phyloP scores from a whole-genome alignment of 805 yeast species.

The Vanderwaltozyma polyspora region DNA sequence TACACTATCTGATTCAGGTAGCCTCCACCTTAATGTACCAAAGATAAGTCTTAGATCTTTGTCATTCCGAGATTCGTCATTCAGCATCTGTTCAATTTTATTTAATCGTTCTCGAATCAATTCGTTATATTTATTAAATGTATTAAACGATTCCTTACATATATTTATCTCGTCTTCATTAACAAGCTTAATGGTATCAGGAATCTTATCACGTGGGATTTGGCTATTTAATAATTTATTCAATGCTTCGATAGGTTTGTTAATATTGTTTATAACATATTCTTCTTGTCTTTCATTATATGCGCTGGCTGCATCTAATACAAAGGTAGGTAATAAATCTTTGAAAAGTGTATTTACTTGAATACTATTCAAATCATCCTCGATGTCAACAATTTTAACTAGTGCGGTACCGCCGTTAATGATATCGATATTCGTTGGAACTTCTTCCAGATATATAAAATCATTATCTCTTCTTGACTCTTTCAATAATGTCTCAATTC shows the following conservation, averaged over 20 bases:
- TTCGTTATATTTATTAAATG: slow-evolving; percentile 35
- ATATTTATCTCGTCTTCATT: slow-evolving; percentile 49
- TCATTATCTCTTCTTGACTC: slow-evolving; percentile 72
- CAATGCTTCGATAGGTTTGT: slow-evolving; percentile 39
- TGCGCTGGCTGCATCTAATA: slow-evolving; percentile 56
- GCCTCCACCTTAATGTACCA: slow-evolving; percentile 46
- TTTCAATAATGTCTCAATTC: slow-evolving; percentile 35
- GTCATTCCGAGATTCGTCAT: slow-evolving; percentile 47
- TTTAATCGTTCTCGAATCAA: slow-evolving; percentile 19
- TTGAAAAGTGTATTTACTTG: slow-evolving; percentile 35
- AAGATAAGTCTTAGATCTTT: slow-evolving; percentile 36
- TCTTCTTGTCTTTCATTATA: slow-evolving; percentile 53
- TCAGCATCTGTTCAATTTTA: slow-evolving; percentile 36
- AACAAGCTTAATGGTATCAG: slow-evolving; percentile 51
- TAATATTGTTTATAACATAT: slow-evolving; percentile 36
- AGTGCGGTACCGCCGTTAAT: slow-evolving; percentile 37
- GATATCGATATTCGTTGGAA: slow-evolving; percentile 43
- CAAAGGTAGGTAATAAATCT: slow-evolving; percentile 54
- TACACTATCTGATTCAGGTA: slow-evolving; percentile 37
- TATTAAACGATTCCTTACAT: slow-evolving; percentile 41
- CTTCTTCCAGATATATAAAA: slow-evolving; percentile 56
- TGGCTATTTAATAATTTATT: slow-evolving; percentile 34
- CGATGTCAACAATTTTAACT: slow-evolving; percentile 36
- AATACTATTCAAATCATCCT: slow-evolving; percentile 18
- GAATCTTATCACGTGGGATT: slow-evolving; percentile 41